These are phyloP conservation scores for Colletotrichum cuscutae DNA, from an alignment of 2,329 filamentous ascomycete genomes.

Conservation along the genomic window DNA sequence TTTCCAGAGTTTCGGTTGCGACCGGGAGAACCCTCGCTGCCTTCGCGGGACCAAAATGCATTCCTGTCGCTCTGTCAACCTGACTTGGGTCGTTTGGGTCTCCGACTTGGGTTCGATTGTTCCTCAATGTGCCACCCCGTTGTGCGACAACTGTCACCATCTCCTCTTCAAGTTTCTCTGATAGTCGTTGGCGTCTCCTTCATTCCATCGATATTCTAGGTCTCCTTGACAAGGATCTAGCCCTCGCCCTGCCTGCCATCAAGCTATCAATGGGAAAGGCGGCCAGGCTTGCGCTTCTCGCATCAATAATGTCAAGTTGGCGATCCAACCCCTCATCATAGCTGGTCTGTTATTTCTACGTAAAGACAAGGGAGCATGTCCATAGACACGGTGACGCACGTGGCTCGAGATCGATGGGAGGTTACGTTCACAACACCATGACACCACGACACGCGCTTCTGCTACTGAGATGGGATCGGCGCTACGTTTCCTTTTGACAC, in stretches of 20 bases:
- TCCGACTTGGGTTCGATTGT: background rate
- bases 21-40: background rate
- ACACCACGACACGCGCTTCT: background rate
- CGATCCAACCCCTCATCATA: background rate
- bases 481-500: background rate
- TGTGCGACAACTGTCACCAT: background rate
- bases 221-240: background rate
- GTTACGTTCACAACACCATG: background rate
- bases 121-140: background rate
- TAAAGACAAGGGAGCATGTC: background rate
- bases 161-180: background rate
- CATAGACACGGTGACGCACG: background rate
- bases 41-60: background rate
- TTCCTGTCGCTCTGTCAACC: background rate
- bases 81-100: background rate
- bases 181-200: background rate
- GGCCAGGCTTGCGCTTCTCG: background rate
- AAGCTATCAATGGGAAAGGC: background rate
- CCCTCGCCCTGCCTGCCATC: background rate
- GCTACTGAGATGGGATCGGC: background rate
- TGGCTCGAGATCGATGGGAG: background rate
- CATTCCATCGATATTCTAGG: background rate
- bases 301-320: background rate
- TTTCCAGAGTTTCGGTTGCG: conserved; percentile 7
- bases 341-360: background rate